These are phyloP conservation scores for Carnegiea gigantea DNA, from an alignment of 179 eudicot species.

Conservation along the genomic window DNA sequence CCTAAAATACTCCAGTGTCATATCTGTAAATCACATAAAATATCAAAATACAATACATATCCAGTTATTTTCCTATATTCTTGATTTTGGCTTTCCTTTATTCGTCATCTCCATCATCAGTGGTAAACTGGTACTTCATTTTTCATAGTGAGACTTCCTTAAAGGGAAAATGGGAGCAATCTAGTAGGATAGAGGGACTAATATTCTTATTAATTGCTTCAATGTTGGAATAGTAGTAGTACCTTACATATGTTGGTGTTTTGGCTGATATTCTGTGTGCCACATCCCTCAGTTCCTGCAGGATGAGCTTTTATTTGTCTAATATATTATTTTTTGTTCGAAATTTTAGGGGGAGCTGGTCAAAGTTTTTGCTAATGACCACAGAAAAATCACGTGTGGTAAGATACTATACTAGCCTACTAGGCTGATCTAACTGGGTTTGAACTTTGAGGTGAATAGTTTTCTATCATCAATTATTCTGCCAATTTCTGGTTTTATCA, in stretches of 20 bases:
- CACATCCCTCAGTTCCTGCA: not conserved
- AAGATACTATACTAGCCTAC: conserved; percentile 26
- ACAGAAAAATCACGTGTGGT: conserved; percentile 84
- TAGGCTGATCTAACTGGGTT: not conserved
- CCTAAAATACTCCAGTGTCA: too few relatives aligned
- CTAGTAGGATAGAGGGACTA: not conserved
- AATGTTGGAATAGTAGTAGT: conserved; percentile 1
- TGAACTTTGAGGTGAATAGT: not conserved
- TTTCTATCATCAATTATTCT: not conserved
- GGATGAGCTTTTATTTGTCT: not conserved
- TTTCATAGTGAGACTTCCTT: not conserved
- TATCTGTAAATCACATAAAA: too few relatives aligned
- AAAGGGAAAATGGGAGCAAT: not conserved
- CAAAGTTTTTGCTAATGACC: conserved; percentile 87
- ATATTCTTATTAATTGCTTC: not conserved
- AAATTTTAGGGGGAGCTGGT: conserved; percentile 83
- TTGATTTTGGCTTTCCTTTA: too few relatives aligned
- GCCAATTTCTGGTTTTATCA: not conserved
- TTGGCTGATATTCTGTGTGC: conserved; percentile 10
- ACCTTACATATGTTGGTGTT: not conserved
- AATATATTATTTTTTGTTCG: not conserved
- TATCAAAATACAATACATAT: too few relatives aligned
- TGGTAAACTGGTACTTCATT: not conserved
- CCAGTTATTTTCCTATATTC: too few relatives aligned
- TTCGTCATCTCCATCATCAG: not conserved